Evolutionary conservation across 2,329 filamentous ascomycete species (phyloP), one percentile per base, ranked within the genome.

Genomic region (Arthrobotrys megalospora): DNA sequence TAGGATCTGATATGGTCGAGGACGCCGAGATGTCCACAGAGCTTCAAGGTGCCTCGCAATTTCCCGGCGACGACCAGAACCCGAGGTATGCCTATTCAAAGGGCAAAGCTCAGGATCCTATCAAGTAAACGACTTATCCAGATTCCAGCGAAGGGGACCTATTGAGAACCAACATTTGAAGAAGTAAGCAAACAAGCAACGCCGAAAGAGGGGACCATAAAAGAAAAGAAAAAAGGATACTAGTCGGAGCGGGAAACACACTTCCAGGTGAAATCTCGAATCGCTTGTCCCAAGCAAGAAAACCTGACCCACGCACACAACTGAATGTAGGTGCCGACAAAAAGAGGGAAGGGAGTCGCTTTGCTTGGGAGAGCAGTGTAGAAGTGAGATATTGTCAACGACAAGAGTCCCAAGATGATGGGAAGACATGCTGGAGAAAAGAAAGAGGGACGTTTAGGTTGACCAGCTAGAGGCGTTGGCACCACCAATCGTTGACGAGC

Each of bases 401-500:
- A 68, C 75, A 63, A 63, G 62, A 78, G 45, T 38, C 62, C 75
- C 67, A 78, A 67, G 75, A 78, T 66, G 65, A 76, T 72, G 75
- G 63, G 62, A 78, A 68, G 67, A 41, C 67, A 67, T 72, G 73
- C 66, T 67, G 50, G 48, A 67, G 52, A 68, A 67, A 72, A 75
- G 53, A 63, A 60, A 55, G 62, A 58, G 60, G 55, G 60, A 52
- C 38, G 28, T 62, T 53, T 67, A 28, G 67, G 63, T 75, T 55
- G 73, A 52, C 58, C 73, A 69, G 73, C 73, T 70, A 47, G 63
- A 28, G 75, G 60, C 48, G 64, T 71, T 70, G 73, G 55, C 66
- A 70, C 66, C 65, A 77, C 73, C 73, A 77, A 77, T 77, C 50
- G 43, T 66, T 65, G 53, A 45, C 73, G 58, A 50, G 75, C 67